Conservation (phyloP, 176 grass and related monocot species). For the Paspalum notatum region DNA sequence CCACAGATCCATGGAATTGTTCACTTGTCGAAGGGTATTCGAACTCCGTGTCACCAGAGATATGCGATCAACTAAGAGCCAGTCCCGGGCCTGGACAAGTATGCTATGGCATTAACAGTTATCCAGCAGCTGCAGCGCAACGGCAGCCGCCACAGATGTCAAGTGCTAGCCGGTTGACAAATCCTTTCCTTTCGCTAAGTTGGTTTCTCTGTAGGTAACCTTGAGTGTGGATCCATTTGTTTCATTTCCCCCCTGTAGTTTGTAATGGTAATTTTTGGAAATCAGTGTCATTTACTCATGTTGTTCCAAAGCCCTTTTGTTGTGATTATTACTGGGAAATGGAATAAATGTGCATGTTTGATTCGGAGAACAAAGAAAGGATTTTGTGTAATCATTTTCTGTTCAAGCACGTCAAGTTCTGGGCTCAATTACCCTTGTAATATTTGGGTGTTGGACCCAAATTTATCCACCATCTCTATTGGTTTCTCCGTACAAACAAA, state of each 20-base stretch:
- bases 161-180: slow-evolving; percentile 40
- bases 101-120: slow-evolving; percentile 53
- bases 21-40: slow-evolving; percentile 76
- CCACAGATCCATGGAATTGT: slow-evolving; percentile 72
- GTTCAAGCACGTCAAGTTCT: neutral
- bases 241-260: neutral
- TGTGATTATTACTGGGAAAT: neutral
- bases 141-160: slow-evolving; percentile 47
- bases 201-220: slow-evolving; percentile 42
- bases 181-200: slow-evolving; percentile 55
- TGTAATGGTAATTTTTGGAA: slow-evolving; percentile 1
- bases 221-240: neutral
- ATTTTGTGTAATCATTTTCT: neutral
- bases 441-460: neutral
- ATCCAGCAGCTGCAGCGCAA: slow-evolving; percentile 15
- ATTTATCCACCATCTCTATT: neutral
- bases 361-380: neutral
- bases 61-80: slow-evolving; percentile 63
- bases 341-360: neutral
- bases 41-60: slow-evolving; percentile 67
- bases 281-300: neutral
- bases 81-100: slow-evolving; percentile 38
- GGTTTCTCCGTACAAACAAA: neutral
- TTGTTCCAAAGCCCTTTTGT: neutral
- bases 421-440: neutral